Evolutionary conservation across 2,329 filamentous ascomycete species (phyloP), one percentile per base, ranked within the genome.

Genomic region (Venturia oleaginea): DNA sequence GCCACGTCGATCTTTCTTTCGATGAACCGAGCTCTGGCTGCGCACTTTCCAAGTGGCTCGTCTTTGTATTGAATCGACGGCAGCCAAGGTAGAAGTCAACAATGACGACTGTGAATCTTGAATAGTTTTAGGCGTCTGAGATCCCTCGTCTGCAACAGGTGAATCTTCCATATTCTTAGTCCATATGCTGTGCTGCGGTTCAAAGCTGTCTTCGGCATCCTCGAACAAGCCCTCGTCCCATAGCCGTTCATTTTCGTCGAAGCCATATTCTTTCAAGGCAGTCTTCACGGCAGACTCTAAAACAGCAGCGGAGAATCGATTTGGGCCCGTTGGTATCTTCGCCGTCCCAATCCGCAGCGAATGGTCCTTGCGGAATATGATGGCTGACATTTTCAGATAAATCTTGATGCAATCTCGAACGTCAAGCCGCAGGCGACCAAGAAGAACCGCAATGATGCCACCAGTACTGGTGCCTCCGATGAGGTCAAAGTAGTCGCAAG

Each of bases 221-320:
- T 76, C 73, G 42, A 76, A 76, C 1, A 76, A 66, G 1, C 71
- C 72, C 57, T 75, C 74, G 37, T 76, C 75, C 75, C 75, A 76
- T 74, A 76, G 75, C n/a, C 70, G 63, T 59, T 76, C 74, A 63
- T 76, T 65, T 62, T 74, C 71, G 34, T 69, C 65, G 51, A 73
- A 76, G 11, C 69, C 71, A 0, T 76, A 66, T 6, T 72, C 70
- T 19, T 69, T 69, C 27, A 76, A 67, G 0, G 74, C 70, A 1
- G 68, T 64, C 64, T 74, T 76, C 68, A 76, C 75, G 1, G 74
- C 73, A 30, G 70, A 69, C 59, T 75, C 75, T 0, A 76, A 69
- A 10, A 76, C 73, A 5, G 64, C 65, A 1, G 74, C 74, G 4
- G 74, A 76, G 57, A 76, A 76, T 2, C 74, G 69, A 15, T 69